These are phyloP conservation scores for Eucommia ulmoides DNA, from an alignment of 257 asterid species.

Conservation along the genomic window DNA sequence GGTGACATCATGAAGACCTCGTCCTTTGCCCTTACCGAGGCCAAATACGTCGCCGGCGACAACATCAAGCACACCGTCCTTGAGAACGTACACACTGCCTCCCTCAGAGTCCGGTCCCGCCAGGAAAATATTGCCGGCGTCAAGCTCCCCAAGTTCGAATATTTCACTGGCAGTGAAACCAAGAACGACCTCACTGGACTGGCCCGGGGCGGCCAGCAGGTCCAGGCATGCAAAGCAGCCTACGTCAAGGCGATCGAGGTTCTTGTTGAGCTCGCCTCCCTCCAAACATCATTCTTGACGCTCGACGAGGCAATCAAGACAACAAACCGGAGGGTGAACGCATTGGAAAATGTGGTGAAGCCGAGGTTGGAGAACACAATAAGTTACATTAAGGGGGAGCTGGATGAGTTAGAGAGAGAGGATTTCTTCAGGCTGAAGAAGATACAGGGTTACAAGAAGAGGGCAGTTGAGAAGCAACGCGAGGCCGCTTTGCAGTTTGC, in stretches of 20 bases:
- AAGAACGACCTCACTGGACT: conserved; percentile 41
- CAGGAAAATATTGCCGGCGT: conserved; percentile 42
- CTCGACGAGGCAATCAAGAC: conserved; percentile 44
- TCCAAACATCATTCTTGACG: conserved; percentile 40
- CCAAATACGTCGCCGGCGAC: conserved; percentile 34
- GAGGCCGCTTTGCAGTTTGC: conserved; percentile 27
- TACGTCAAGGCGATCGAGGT: conserved; percentile 38
- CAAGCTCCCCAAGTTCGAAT: conserved; percentile 32
- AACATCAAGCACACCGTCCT: conserved; percentile 38
- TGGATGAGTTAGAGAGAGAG: conserved; percentile 41
- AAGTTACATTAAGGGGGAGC: conserved; percentile 35
- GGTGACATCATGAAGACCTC: conserved; percentile 33
- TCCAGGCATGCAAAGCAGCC: conserved; percentile 35
- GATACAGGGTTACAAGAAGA: conserved; percentile 38
- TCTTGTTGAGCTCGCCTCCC: conserved; percentile 39
- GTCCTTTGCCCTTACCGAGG: conserved; percentile 33
- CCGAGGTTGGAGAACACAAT: conserved; percentile 40
- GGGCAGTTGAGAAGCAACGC: conserved; percentile 24
- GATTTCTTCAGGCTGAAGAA: conserved; percentile 43
- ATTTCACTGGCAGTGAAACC: conserved; percentile 35
- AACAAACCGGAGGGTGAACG: conserved; percentile 43
- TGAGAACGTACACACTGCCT: conserved; percentile 32
- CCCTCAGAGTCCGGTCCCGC: conserved; percentile 30
- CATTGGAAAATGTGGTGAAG: conserved; percentile 37
- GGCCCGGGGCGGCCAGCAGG: conserved; percentile 42